Conservation (phyloP, 352 stramenopile genomes). For the Phytopythium ostracodes region DNA sequence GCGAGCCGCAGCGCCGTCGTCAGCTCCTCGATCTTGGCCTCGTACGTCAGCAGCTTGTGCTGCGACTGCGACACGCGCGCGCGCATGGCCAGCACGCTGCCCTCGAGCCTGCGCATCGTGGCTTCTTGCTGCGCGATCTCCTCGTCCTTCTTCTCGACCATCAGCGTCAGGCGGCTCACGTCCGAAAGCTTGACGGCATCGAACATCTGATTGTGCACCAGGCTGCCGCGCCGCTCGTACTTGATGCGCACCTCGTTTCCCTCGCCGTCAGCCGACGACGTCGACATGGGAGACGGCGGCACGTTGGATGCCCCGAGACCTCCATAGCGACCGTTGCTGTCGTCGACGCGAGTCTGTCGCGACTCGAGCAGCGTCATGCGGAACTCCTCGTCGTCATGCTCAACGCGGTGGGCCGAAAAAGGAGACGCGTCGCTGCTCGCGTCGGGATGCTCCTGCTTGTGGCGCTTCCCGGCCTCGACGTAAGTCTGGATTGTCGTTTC, state of each 20-base stretch:
- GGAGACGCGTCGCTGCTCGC: conserved; percentile 26
- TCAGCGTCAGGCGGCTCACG: conserved; percentile 59
- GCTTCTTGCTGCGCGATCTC: conserved; percentile 57
- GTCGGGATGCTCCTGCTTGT: conserved; percentile 26
- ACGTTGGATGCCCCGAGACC: neutral
- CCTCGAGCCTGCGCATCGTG: conserved; percentile 63
- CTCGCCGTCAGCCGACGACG: conserved; percentile 39
- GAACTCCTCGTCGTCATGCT: conserved; percentile 48
- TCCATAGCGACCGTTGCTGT: neutral
- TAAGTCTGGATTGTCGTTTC: conserved; percentile 67
- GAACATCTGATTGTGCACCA: conserved; percentile 82
- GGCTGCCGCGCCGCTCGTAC: conserved; percentile 55
- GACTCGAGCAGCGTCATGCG: conserved; percentile 50
- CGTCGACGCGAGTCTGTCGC: conserved; percentile 13
- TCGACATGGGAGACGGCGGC: conserved; percentile 17
- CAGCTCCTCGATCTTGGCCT: conserved; percentile 74
- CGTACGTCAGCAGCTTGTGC: conserved; percentile 61
- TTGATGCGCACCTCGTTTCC: conserved; percentile 66
- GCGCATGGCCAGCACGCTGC: conserved; percentile 65
- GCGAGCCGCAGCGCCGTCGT: conserved; percentile 49
- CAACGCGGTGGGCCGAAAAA: conserved; percentile 19
- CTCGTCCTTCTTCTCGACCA: conserved; percentile 68
- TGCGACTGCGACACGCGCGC: conserved; percentile 58
- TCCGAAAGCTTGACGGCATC: conserved; percentile 73
- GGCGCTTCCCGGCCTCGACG: conserved; percentile 30